phyloP scores from a whole-genome alignment of 352 stramenopile genomes.

The Pythium diclinum region DNA sequence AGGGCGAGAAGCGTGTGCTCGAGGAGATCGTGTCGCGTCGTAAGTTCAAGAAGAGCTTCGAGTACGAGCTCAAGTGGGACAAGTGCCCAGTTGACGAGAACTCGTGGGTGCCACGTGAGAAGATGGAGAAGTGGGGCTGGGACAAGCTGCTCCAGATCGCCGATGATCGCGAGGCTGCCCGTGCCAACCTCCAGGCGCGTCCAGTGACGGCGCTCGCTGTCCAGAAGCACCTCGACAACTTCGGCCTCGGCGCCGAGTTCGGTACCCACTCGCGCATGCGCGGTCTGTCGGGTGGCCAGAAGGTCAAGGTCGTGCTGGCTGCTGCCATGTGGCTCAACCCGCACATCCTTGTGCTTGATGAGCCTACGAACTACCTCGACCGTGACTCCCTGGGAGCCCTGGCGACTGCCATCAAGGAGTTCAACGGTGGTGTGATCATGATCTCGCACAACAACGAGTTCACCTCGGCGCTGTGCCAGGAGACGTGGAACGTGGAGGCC shows the following conservation, averaged over 20 bases:
- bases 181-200: constrained; percentile 91
- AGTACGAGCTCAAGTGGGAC: constrained; percentile 98
- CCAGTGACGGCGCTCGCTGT: constrained; percentile 94
- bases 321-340: constrained; percentile 97
- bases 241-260: constrained; percentile 95
- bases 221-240: constrained; percentile 96
- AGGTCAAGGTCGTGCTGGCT: constrained; percentile 98
- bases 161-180: constrained; percentile 93
- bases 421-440: constrained; percentile 97
- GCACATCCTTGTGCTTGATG: constrained; percentile 94
- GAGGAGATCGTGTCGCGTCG: constrained; percentile 90
- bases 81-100: constrained; percentile 94
- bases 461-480: constrained; percentile 90
- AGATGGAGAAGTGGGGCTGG: constrained; percentile 96
- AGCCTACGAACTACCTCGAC: constrained; percentile 96
- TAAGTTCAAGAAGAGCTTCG: constrained; percentile 93
- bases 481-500: constrained; percentile 93
- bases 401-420: constrained; percentile 94
- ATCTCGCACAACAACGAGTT: constrained; percentile 98
- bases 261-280: constrained; percentile 98
- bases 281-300: constrained; percentile 97
- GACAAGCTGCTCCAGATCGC: constrained; percentile 96
- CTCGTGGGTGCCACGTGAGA: constrained; percentile 92
- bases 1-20: constrained; percentile 88
- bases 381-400: constrained; percentile 95